Base-by-base conservation (phyloP, 1,284 basidiomycete genomes). In the Takashimella koratensis region DNA sequence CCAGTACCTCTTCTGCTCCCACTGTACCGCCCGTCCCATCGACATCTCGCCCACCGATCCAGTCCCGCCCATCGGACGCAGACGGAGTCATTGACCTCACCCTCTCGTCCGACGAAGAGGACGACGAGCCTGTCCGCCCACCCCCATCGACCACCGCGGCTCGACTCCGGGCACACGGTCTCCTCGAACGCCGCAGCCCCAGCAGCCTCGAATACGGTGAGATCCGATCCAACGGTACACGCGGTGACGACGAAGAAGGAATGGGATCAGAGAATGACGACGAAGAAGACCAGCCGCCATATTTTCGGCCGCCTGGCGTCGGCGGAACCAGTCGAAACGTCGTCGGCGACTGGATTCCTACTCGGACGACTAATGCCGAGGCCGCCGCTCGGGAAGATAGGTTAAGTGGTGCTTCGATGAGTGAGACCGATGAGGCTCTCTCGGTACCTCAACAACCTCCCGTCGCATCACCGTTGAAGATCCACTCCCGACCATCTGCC, bases 31-130 rank as follows among this genome's bases (percentile, higher is more conserved):
- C 51, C 19, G 53, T 20, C 51, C 53, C 26, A 52, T 58, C 45
- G 59, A 60, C 3, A n/a, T 25, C 48, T 0, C 51, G 40, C 16
- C 47, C 52, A 24, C 30, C 43, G 16, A 19, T 24, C 10, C 45
- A 49, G 42, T 16, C 30, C 16, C 30, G 30, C 8, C 30, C 42
- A 22, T 6, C n/a, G 6, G n/a, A 22, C 21, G 10, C n/a, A 43
- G 24, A 13, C 4, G 45, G 43, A 52, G 82, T 90, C 42, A 90
- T 90, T 62, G 88, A 91, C 70, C 76, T 91, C 53, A 91, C 89
- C 1, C 75, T 85, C 51, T 86, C 87, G 65, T 85, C 84, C 23
- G 66, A 66, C 24, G 59, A 66, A 20, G 86, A 87, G 20, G 65
- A 66, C 22, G 62, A 64, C 20, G 68, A 68, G 16, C 30, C 30